Evolutionary conservation across 2,329 filamentous ascomycete genomes (phyloP), one percentile per base, ranked within the genome.

Genomic region (Alternaria solani): DNA sequence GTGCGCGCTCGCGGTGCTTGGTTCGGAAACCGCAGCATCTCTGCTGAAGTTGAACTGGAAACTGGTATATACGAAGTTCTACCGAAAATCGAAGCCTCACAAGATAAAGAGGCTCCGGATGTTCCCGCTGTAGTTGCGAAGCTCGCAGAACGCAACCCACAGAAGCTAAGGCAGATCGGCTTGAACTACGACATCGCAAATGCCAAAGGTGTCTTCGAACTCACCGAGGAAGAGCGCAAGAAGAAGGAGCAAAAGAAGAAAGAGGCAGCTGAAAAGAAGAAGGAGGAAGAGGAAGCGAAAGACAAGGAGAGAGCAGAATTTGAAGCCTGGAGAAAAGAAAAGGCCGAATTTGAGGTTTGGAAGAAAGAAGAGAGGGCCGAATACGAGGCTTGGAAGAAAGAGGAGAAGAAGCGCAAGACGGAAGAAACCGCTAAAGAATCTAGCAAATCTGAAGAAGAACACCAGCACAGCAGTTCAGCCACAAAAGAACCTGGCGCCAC

Each of bases 1-100:
- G 81, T 86, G 7, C 84, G 84, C 47, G 85, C 82, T 46, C 61
- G 82, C 68, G 61, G 84, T 73, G 68, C 82, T 76, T 76, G 72
- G 67, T 82, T 82, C 73, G 91, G 92, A 83, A 87, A 83, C 14
- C 88, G 92, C 8, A 91, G 89, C 5, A 88, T 93, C 51, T 93
- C 89, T 49, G 88, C 91, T 2, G 92, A 95, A 74, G 84, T 94
- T 18, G 84, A 89, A 28, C 86, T 95, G 42, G 86, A 91, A 23
- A 85, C 89, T 0, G 92, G 92, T 7, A 86, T 84, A 36, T 95
- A 95, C 76, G 87, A 87, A 26, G 86, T 96, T 5, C 81, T 92
- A 18, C 86, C 94, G 73, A 92, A 91, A 71, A 85, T 94, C 52
- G 87, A 88, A 4, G 91, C 91, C 1, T 82, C 82, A 34, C 86